These are phyloP conservation scores for Termitomyces sp. DNA, from an alignment of 768 basidiomycete genomes.

Conservation along the genomic window DNA sequence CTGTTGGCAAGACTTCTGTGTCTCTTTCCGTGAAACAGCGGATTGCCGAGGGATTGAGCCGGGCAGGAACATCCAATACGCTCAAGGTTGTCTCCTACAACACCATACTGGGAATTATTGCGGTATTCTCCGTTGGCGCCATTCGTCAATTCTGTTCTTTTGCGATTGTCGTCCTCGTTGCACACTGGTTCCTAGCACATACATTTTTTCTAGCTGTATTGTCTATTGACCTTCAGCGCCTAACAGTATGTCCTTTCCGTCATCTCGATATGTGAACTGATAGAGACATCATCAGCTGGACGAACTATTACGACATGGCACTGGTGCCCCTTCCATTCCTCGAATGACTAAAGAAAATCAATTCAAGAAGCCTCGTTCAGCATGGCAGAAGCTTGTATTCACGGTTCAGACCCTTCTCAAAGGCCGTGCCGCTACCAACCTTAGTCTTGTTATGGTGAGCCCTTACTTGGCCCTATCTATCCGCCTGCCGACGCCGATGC, in stretches of 20 bases:
- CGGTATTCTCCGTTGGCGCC: slow-evolving; percentile 71
- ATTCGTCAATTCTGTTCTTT: slow-evolving; percentile 93
- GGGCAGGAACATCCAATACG: slow-evolving; percentile 89
- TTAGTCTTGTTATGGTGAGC: slow-evolving; percentile 76
- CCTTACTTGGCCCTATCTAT: slow-evolving; percentile 2
- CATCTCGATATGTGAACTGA: slow-evolving; percentile 5
- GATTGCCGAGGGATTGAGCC: slow-evolving; percentile 86
- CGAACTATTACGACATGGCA: slow-evolving; percentile 78
- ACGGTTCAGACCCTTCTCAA: slow-evolving; percentile 49
- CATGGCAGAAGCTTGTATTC: slow-evolving; percentile 41
- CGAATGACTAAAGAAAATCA: slow-evolving; percentile 27
- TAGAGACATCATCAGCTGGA: slow-evolving; percentile 55
- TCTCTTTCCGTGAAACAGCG: slow-evolving; percentile 87
- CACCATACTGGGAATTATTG: slow-evolving; percentile 71
- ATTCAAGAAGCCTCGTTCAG: slow-evolving; percentile 41
- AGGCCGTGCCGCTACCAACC: slow-evolving; percentile 72
- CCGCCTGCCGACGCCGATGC: slow-evolving; percentile 1
- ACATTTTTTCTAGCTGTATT: slow-evolving; percentile 95
- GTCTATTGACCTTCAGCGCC: slow-evolving; percentile 91
- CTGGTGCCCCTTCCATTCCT: slow-evolving; percentile 41
- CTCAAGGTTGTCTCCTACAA: slow-evolving; percentile 91
- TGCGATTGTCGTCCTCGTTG: slow-evolving; percentile 90
- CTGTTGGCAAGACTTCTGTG: slow-evolving; percentile 82
- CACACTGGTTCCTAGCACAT: slow-evolving; percentile 96
- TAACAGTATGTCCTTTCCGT: slow-evolving; percentile 57